Conservation (phyloP, 352 stramenopile species). For the Phytophthora aleatoria region DNA sequence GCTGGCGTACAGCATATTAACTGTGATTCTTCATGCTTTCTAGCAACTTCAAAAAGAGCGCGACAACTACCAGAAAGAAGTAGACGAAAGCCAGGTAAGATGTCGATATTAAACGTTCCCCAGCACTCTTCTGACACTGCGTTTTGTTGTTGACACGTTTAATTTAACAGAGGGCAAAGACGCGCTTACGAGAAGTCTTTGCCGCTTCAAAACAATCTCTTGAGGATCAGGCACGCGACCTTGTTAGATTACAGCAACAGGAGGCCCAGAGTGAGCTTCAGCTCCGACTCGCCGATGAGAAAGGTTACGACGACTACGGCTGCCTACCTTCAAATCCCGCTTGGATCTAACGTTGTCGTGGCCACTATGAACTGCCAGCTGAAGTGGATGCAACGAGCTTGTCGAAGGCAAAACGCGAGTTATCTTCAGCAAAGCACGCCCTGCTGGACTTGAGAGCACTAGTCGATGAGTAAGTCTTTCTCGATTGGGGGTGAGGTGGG, state of each 20-base stretch:
- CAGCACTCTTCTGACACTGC: background rate
- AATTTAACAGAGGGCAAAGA: slow-evolving; percentile 45
- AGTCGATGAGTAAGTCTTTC: slow-evolving; percentile 59
- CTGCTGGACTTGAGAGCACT: slow-evolving; percentile 57
- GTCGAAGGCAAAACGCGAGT: slow-evolving; percentile 37
- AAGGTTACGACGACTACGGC: slow-evolving; percentile 22
- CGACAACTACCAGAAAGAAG: slow-evolving; percentile 42
- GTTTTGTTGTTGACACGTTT: background rate
- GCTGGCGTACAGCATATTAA: background rate
- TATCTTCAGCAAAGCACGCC: slow-evolving; percentile 38
- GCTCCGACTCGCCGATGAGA: slow-evolving; percentile 36
- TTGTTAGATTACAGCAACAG: slow-evolving; percentile 43
- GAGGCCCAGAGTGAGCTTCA: slow-evolving; percentile 34
- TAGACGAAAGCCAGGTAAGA: slow-evolving; percentile 57
- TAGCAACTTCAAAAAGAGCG: slow-evolving; percentile 47
- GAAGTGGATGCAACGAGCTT: slow-evolving; percentile 25
- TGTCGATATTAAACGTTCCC: background rate
- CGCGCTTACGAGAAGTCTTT: slow-evolving; percentile 57
- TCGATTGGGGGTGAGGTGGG: background rate
- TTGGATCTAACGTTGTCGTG: background rate
- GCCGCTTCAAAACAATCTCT: slow-evolving; percentile 50
- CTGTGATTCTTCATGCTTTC: background rate
- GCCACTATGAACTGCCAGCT: slow-evolving; percentile 14
- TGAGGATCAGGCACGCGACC: slow-evolving; percentile 50
- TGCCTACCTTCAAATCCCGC: background rate